These are phyloP conservation scores for Coniosporium tulheliwenetii DNA, from an alignment of 2,329 filamentous ascomycete species.

Conservation along the genomic window DNA sequence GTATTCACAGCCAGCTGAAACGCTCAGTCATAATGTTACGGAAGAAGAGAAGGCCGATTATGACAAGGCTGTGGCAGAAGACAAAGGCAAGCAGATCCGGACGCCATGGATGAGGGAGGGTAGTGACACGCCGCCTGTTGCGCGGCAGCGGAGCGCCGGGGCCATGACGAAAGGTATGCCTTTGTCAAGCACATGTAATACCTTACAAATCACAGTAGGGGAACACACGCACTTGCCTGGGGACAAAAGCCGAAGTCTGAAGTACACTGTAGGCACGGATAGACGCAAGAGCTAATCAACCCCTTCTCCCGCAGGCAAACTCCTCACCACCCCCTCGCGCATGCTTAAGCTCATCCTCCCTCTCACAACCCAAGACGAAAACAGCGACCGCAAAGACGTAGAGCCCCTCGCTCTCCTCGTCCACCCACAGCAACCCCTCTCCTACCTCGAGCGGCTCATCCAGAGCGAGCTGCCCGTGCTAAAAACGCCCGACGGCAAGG, in stretches of 20 bases:
- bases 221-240: no score
- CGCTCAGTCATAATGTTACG: conserved; percentile 27
- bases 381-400: conserved; percentile 50
- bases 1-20: conserved; percentile 14
- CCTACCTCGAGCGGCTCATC: conserved; percentile 76
- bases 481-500: conserved; percentile 42
- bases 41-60: conserved; percentile 31
- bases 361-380: conserved; percentile 45
- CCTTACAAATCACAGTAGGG: no score
- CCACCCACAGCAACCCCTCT: conserved; percentile 80
- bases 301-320: conserved; percentile 39
- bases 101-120: conserved; percentile 53
- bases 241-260: no score
- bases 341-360: conserved; percentile 71
- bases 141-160: conserved; percentile 32
- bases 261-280: neutral
- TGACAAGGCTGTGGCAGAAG: conserved; percentile 23
- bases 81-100: conserved; percentile 40
- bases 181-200: no score
- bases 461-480: conserved; percentile 71
- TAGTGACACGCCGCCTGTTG: conserved; percentile 41
- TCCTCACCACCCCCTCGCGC: conserved; percentile 65
- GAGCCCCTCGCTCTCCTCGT: conserved; percentile 74
- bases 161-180: conserved; percentile 47
- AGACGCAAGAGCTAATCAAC: neutral